Evolutionary conservation across 2,329 filamentous ascomycete genomes (phyloP).

Genomic region (Elsinoe necatrix): DNA sequence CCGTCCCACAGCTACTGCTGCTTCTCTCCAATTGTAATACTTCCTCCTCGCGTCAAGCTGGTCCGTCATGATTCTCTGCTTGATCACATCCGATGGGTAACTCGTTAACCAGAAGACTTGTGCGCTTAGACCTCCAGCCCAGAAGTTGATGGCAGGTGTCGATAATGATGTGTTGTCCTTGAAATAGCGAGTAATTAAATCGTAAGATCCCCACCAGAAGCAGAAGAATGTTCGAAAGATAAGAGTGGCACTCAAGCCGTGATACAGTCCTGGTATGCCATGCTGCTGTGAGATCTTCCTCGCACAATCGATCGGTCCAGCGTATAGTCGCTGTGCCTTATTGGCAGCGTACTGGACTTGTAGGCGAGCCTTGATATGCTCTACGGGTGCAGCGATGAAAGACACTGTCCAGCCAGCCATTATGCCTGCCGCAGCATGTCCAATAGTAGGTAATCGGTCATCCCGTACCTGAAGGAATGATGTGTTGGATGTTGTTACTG

Average conservation of each 20-base stretch:
- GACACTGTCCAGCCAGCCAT: conserved; percentile 83
- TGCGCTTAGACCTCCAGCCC: conserved; percentile 86
- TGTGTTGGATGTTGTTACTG: conserved; percentile 15
- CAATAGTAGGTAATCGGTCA: conserved; percentile 59
- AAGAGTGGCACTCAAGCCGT: conserved; percentile 74
- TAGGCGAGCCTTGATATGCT: conserved; percentile 88
- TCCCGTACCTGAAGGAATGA: conserved; percentile 26
- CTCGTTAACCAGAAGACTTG: conserved; percentile 92
- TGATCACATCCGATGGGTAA: conserved; percentile 88
- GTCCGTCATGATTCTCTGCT: conserved; percentile 97
- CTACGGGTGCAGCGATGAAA: conserved; percentile 86
- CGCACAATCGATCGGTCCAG: conserved; percentile 77
- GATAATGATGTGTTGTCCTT: conserved; percentile 60
- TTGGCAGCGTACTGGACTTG: conserved; percentile 86
- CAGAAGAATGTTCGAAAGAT: conserved; percentile 92
- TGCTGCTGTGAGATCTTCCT: conserved; percentile 58
- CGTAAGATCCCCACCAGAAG: conserved; percentile 97
- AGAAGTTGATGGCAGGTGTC: conserved; percentile 83
- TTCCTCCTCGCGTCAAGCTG: conserved; percentile 66
- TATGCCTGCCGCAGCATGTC: conserved; percentile 81
- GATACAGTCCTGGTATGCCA: conserved; percentile 73
- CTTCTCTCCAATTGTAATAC: conserved; percentile 71
- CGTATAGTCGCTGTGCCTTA: conserved; percentile 71
- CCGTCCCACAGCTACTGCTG: conserved; percentile 64
- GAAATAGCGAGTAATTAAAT: conserved; percentile 65